Conservation (phyloP, 2,329 filamentous ascomycete genomes). For the Arthroderma uncinatum region DNA sequence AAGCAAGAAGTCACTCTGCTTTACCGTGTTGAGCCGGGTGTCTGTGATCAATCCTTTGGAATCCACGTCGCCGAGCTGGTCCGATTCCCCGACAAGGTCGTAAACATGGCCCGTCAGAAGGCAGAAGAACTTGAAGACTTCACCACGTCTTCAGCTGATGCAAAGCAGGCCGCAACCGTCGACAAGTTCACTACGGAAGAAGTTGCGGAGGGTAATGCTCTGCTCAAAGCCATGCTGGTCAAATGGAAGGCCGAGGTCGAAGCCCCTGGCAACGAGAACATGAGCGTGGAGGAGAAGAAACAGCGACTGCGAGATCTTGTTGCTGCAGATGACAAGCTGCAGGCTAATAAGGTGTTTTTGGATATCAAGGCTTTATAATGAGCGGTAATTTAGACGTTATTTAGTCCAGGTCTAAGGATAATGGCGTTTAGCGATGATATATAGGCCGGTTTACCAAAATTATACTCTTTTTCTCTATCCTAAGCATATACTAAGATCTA, state of each 20-base stretch:
- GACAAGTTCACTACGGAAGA: conserved; percentile 63
- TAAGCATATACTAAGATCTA: too few relatives aligned
- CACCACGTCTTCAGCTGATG: conserved; percentile 25
- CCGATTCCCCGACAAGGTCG: conserved; percentile 89
- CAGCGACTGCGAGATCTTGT: conserved; percentile 70
- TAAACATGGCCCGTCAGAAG: conserved; percentile 98
- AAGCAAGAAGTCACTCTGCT: conserved; percentile 79
- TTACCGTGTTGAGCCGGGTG: conserved; percentile 90
- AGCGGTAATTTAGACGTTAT: neutral
- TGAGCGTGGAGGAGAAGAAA: conserved; percentile 67
- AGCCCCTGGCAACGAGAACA: conserved; percentile 42
- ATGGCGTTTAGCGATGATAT: neutral
- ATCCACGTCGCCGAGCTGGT: conserved; percentile 98
- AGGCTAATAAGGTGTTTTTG: conserved; percentile 45
- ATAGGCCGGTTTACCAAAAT: neutral
- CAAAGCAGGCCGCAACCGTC: conserved; percentile 30
- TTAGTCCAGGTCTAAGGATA: neutral
- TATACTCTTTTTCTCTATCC: neutral
- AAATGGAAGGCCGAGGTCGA: conserved; percentile 73
- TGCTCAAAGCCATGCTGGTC: conserved; percentile 72
- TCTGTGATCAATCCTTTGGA: conserved; percentile 95
- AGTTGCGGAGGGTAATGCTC: conserved; percentile 72
- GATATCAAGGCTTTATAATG: conserved; percentile 37
- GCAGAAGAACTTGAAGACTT: conserved; percentile 98
- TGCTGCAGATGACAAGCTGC: conserved; percentile 54